Evolutionary conservation across 306 rosid species (phyloP).

Genomic region (Vigna hirtella): DNA sequence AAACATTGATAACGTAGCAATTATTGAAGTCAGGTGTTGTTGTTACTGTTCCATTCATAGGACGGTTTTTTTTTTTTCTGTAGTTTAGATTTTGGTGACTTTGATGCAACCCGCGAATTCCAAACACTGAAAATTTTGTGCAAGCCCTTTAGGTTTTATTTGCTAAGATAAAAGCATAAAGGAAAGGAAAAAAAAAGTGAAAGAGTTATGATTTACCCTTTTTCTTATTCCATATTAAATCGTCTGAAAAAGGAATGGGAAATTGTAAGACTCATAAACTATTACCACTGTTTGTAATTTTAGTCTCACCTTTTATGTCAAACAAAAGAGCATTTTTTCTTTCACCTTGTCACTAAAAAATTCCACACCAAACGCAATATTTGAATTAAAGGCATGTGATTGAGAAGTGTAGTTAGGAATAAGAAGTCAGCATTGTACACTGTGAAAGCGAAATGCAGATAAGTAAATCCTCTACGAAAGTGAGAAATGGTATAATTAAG

Average conservation of each 20-base stretch:
- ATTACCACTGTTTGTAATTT: slow-evolving; percentile 18
- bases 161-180: slow-evolving; percentile 11
- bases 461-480: not conserved
- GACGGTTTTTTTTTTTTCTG: too few species aligned
- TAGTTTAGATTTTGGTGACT: not conserved
- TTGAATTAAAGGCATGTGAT: not conserved
- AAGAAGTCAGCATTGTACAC: slow-evolving; percentile 36
- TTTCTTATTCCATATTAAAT: not conserved
- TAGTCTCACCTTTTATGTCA: not conserved
- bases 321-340: slow-evolving; percentile 13
- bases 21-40: not conserved
- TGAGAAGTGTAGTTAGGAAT: not conserved
- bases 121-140: slow-evolving; percentile 1
- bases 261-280: not conserved
- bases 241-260: slow-evolving; percentile 8
- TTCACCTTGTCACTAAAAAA: not conserved
- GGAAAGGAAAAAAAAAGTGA: not conserved
- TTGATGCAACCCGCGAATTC: not conserved
- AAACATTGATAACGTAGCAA: slow-evolving; percentile 17
- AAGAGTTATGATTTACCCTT: not conserved
- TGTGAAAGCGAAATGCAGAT: slow-evolving; percentile 26
- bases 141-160: slow-evolving; percentile 14
- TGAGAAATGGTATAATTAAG: not conserved
- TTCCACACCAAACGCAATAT: not conserved
- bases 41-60: not conserved